Conservation (phyloP, 495 filamentous ascomycete genomes). For the Penicillium robsamsonii region DNA sequence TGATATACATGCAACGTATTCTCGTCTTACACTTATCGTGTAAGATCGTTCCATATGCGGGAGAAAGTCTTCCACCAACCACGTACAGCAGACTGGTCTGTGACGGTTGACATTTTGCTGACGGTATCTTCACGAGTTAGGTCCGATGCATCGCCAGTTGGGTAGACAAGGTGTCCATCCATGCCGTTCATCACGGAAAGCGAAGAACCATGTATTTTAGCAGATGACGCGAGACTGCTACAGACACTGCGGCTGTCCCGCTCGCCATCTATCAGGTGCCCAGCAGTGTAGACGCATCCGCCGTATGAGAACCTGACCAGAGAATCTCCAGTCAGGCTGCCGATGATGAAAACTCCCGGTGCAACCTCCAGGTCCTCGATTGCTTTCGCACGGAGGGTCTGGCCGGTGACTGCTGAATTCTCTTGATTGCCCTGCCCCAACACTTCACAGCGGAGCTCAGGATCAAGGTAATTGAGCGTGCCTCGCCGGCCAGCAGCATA, state of each 20-base stretch:
- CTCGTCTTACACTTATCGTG: constrained; percentile 7
- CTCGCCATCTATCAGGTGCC: constrained; percentile 44
- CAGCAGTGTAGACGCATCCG: constrained; percentile 58
- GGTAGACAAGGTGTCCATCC: constrained; percentile 40
- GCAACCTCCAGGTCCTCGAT: constrained; percentile 55
- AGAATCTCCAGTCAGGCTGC: constrained; percentile 64
- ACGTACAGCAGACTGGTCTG: constrained; percentile 11
- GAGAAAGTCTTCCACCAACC: constrained; percentile 28
- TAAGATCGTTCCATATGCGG: constrained; percentile 25
- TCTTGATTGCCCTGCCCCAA: constrained; percentile 28
- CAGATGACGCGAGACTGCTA: constrained; percentile 18
- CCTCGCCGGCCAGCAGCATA: constrained; percentile 64
- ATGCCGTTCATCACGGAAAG: constrained; percentile 43
- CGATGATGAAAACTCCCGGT: constrained; percentile 56
- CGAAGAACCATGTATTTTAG: constrained; percentile 23
- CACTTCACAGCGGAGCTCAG: constrained; percentile 50
- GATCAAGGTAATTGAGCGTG: constrained; percentile 52
- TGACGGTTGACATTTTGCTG: constrained; percentile 20
- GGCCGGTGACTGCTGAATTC: constrained; percentile 48
- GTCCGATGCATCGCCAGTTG: constrained; percentile 6
- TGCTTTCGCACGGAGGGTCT: constrained; percentile 55
- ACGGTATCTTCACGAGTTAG: constrained; percentile 27
- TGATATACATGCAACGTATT: background rate
- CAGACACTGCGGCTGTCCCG: constrained; percentile 17
- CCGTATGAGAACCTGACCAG: constrained; percentile 64